phyloP scores from a whole-genome alignment of 352 stramenopile genomes.

The Globisporangium canariense region DNA sequence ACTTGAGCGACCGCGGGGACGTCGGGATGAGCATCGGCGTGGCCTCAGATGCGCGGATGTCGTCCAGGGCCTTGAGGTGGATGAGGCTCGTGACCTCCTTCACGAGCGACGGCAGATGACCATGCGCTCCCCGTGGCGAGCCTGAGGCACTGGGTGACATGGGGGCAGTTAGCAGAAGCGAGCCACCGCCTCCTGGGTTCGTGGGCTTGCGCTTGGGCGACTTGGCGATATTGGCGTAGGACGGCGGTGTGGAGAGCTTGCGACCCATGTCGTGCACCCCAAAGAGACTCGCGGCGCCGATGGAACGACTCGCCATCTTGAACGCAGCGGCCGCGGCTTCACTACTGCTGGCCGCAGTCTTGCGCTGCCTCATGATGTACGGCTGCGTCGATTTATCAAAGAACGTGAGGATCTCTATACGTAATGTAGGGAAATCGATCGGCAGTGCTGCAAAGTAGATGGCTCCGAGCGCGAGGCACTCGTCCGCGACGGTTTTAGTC shows the following conservation, averaged over 20 bases:
- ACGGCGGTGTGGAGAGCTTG: conserved; percentile 35
- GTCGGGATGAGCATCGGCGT: conserved; percentile 23
- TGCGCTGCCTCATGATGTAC: conserved; percentile 56
- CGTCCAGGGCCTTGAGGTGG: conserved; percentile 19
- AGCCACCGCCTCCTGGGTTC: not conserved
- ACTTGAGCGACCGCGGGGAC: conserved; percentile 43
- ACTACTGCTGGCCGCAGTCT: conserved; percentile 8
- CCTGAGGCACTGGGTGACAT: not conserved
- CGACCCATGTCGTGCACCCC: conserved; percentile 29
- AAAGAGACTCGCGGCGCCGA: conserved; percentile 41
- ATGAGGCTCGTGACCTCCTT: conserved; percentile 16
- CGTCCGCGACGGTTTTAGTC: conserved; percentile 28
- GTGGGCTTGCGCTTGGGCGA: conserved; percentile 29
- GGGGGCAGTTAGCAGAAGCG: conserved; percentile 15
- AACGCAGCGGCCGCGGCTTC: conserved; percentile 19
- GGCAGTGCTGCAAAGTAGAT: conserved; percentile 62
- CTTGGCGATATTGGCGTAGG: conserved; percentile 26
- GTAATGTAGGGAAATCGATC: conserved; percentile 55
- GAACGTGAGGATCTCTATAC: conserved; percentile 46
- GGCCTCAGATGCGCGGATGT: conserved; percentile 27
- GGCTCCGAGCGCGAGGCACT: conserved; percentile 45
- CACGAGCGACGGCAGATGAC: conserved; percentile 10
- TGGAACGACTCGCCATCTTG: conserved; percentile 27
- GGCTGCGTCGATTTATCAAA: conserved; percentile 53
- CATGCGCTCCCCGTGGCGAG: not conserved